Base-by-base conservation (phyloP, 352 stramenopile species). In the Thalassiosira exigua region DNA sequence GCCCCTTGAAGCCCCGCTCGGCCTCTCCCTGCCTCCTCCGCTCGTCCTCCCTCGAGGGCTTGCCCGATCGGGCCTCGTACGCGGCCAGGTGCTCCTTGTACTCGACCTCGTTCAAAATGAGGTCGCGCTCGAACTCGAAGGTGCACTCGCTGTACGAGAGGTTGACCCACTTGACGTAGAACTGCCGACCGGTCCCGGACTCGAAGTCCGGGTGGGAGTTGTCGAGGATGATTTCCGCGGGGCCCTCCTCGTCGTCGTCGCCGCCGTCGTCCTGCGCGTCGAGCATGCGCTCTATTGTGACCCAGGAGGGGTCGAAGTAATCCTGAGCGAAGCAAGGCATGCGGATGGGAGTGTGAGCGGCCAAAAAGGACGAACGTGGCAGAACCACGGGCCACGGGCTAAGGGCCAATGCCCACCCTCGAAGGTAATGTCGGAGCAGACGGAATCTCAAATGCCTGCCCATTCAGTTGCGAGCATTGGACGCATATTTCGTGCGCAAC, bases 161-260 rank as follows among this genome's bases (percentile, higher is more conserved):
- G 9, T 91, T 90, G 26, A 70, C 64, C 93, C 93, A 97, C 68
- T 97, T 97, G 42, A 97, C 82, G 22, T 95, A 82, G 39, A 96
- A 92, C 61, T 91, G 69, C 7, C 91, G 71, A 7, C 90, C 90
- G 4, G 80, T 89, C 2, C 84, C 85, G 33, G 62, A 27, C 42
- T 92, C 87, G 75, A 88, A 94, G n/a, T 86, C 33, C 4, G 73
- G 69, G 60, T 92, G 41, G 22, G 68, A 75, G 7, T 86, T 75
- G 58, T 94, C 89, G 0, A 90, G 46, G 39, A 93, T 85, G 26
- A 94, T 92, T 4, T 80, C 44, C 21, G 39, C 11, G 17, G 68
- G 57, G 12, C 59, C 48, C 36, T 75, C 66, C 14, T 72, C 53
- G 29, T 74, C 58, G 3, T 85, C 62, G 46, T 72, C 53, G 29